phyloP scores from a whole-genome alignment of 1,284 basidiomycete genomes.

The Leccinum subspadiceum region DNA sequence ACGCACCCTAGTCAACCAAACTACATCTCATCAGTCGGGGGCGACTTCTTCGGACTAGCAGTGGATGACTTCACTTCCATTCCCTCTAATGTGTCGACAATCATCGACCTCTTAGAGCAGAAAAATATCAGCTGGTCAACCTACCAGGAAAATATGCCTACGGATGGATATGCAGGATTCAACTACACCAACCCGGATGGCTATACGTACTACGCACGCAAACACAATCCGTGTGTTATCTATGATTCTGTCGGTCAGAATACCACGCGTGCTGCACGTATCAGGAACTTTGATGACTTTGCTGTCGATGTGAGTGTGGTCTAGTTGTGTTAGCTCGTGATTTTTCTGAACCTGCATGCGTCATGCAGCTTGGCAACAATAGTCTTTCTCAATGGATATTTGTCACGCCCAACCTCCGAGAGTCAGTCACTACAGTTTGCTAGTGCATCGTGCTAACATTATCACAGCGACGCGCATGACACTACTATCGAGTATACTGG shows the following conservation, averaged over 20 bases:
- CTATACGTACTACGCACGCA: conserved; percentile 55
- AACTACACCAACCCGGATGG: conserved; percentile 46
- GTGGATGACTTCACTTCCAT: conserved; percentile 44
- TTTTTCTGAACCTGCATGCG: neutral
- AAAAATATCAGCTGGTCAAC: conserved; percentile 55
- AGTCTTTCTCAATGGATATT: conserved; percentile 61
- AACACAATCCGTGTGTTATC: conserved; percentile 60
- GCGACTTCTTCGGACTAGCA: conserved; percentile 60
- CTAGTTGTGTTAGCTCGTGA: neutral
- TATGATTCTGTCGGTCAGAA: conserved; percentile 48
- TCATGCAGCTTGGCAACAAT: conserved; percentile 34
- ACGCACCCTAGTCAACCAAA: conserved; percentile 71
- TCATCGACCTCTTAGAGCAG: conserved; percentile 64
- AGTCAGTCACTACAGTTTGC: conserved; percentile 18
- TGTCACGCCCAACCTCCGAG: conserved; percentile 60
- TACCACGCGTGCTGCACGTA: conserved; percentile 43
- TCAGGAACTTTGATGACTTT: conserved; percentile 67
- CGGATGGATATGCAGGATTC: conserved; percentile 47
- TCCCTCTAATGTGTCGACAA: conserved; percentile 47
- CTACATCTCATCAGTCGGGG: conserved; percentile 51
- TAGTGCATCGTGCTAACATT: conserved; percentile 19
- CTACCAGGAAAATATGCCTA: conserved; percentile 64
- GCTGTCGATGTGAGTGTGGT: conserved; percentile 43
- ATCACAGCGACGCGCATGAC: conserved; percentile 45
- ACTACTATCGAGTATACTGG: conserved; percentile 51